These are phyloP conservation scores for Hirschioporus abietinus DNA, from an alignment of 768 basidiomycete species.

Conservation along the genomic window DNA sequence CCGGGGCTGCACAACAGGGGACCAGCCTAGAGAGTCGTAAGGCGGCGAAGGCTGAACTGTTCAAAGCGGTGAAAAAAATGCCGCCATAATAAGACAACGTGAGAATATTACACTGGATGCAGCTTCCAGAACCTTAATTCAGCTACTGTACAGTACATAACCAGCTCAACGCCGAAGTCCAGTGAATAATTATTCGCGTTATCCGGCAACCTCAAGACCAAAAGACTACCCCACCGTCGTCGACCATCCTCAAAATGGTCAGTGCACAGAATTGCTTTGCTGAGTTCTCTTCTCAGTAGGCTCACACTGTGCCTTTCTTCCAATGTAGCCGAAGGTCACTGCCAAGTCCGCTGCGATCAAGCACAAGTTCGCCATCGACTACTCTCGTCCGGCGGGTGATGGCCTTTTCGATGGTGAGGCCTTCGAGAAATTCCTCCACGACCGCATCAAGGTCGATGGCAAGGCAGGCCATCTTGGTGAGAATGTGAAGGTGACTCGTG, in stretches of 20 bases:
- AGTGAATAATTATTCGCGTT: neutral
- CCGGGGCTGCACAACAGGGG: neutral
- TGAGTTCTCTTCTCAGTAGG: conserved; percentile 92
- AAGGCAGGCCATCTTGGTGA: conserved; percentile 92
- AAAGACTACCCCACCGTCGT: conserved; percentile 1
- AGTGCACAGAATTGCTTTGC: conserved; percentile 76
- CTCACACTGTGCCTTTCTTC: conserved; percentile 44
- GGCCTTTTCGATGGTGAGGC: conserved; percentile 55
- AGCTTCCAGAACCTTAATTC: conserved; percentile 8
- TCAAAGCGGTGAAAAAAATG: neutral
- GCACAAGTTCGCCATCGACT: conserved; percentile 83
- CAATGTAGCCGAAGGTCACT: conserved; percentile 53
- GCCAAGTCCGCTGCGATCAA: conserved; percentile 49
- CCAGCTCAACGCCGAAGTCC: neutral
- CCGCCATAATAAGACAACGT: neutral
- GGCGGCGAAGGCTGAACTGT: neutral
- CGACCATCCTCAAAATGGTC: conserved; percentile 52
- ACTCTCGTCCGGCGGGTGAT: conserved; percentile 72
- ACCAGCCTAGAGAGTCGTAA: neutral
- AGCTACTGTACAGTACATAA: conserved; percentile 48
- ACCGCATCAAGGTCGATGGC: conserved; percentile 90
- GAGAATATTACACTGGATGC: neutral
- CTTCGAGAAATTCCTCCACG: conserved; percentile 86
- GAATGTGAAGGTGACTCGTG: conserved; percentile 77
- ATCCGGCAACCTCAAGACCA: conserved; percentile 4